Evolutionary conservation across 345 rosid genomes (phyloP), one percentile per base, ranked within the genome.

Genomic region (Anacardium occidentale): DNA sequence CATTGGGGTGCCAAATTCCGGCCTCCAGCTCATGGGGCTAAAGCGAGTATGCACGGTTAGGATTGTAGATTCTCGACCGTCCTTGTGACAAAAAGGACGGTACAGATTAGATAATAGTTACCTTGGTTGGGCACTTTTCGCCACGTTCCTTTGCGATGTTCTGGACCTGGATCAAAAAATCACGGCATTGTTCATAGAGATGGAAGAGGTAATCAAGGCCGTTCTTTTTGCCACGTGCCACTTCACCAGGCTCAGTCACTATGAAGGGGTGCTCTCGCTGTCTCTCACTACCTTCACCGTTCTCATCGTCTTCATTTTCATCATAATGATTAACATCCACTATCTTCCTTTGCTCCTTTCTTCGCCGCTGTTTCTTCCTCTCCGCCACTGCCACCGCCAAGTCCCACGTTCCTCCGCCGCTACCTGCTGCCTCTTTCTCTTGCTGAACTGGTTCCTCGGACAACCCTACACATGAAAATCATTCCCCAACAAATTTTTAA

Each of bases 241-340:
- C 98, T 67, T 95, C 99, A 71, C 99, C 98, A 15, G 98, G 99
- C 90, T 92, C 99, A 55, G 99, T 95, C 52, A 95, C 99, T n/a
- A 95, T 95, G 80, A 95, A 95, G 11, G 99, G 99, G 75, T 95
- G 99, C 82, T 95, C 99, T 6, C 99, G 80, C 74, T 95, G 99
- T 75, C 98, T 85, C 88, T 91, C 94, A 13, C 65, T 64, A 7
- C 83, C 85, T 24, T 73, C 76, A 14, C 74, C 79, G 10, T 71
- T 73, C 7, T 85, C 88, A 0, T 86, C 88, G 7, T 79, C 90
- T 4, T 81, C 94, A 26, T 82, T 77, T 25, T 81, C 86, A 15
- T 82, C 88, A 7, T 78, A 85, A 10, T 79, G 77, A 48, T 86
- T 87, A 24, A 76, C 76, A 62, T 40, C 87, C 73, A 52, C 81